Evolutionary conservation across 1,139 yeast genomes (phyloP).

Genomic region (Wickerhamiella infanticola): DNA sequence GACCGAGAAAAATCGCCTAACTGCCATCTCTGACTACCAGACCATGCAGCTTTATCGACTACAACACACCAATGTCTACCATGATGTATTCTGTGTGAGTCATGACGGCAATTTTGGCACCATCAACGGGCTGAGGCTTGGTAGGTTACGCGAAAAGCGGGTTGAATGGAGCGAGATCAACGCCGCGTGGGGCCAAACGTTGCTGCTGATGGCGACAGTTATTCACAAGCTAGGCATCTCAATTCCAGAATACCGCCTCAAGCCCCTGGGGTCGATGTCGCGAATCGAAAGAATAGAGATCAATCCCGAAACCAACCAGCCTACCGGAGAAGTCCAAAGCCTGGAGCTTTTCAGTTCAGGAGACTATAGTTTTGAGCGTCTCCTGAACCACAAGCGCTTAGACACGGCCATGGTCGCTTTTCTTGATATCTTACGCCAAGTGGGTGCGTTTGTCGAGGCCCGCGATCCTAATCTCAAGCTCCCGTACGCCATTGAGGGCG

Average conservation of each 20-base stretch:
- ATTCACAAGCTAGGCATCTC: constrained; percentile 40
- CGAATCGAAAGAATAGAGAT: constrained; percentile 47
- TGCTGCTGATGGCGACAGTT: constrained; percentile 53
- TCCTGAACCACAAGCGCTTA: constrained; percentile 53
- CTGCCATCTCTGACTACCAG: constrained; percentile 46
- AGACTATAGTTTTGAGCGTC: constrained; percentile 50
- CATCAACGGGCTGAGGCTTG: constrained; percentile 71
- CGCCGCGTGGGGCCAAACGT: constrained; percentile 81
- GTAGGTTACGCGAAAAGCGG: constrained; percentile 38
- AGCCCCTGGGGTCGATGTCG: constrained; percentile 79
- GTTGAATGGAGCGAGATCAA: constrained; percentile 86
- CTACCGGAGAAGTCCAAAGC: constrained; percentile 22
- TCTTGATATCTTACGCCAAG: constrained; percentile 43
- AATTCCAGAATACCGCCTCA: constrained; percentile 44
- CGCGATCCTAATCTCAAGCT: constrained; percentile 46
- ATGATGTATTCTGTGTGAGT: constrained; percentile 66
- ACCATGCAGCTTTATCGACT: constrained; percentile 52
- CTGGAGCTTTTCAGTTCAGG: constrained; percentile 45
- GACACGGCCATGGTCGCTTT: constrained; percentile 69
- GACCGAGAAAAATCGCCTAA: constrained; percentile 43
- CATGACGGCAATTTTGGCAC: constrained; percentile 76
- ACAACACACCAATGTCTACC: constrained; percentile 63
- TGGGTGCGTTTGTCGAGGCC: constrained; percentile 35
- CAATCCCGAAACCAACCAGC: constrained; percentile 23
- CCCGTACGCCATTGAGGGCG: constrained; percentile 53